Evolutionary conservation across 2,329 filamentous ascomycete genomes (phyloP), one percentile per base, ranked within the genome.

Genomic region (Ophiognomonia clavigignenti-juglandacearum): DNA sequence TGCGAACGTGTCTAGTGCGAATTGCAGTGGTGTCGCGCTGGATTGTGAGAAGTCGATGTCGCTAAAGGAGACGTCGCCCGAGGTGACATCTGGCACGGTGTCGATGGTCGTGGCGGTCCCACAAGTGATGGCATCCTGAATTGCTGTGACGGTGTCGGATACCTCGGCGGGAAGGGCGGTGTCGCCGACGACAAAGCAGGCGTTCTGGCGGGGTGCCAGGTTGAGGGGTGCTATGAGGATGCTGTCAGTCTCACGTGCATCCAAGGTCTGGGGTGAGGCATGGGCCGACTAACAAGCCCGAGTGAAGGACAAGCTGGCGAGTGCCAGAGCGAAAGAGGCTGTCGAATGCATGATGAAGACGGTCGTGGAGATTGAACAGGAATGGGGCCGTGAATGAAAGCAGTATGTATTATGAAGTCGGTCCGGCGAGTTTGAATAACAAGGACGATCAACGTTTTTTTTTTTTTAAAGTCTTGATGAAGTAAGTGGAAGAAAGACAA

Each of bases 101-200:
- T 65, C 62, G 48, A 82, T 63, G 6, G 78, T 82, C 5, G 62
- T 78, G 18, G 55, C 56, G 14, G 63, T 61, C 18, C 57, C 55
- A 68, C 78, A 82, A 36, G 74, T 80, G 13, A 82, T 63, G 31
- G 55, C 61, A 37, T 57, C 53, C 47, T 67, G 62, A 47, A 82
- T 62, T 11, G 58, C 53, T 18, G 63, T 60, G 45, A 70, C 77
- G 2, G 64, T 55, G 47, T 69, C 63, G 20, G 65, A 61, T 13
- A 73, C 69, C 55, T 81, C 77, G 6, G 64, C 62, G 1, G 79
- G 78, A 10, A 82, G 73, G 3, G 64, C 60, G 5, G 63, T 61
- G 43, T 61, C 66, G 53, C 78, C 78, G 50, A 80, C 59, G 13
- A 82, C 51, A 65, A 80, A 81, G 67, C 78, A 82, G 32, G 74